Evolutionary conservation across 306 rosid genomes (phyloP).

Genomic region (Corylus americana): DNA sequence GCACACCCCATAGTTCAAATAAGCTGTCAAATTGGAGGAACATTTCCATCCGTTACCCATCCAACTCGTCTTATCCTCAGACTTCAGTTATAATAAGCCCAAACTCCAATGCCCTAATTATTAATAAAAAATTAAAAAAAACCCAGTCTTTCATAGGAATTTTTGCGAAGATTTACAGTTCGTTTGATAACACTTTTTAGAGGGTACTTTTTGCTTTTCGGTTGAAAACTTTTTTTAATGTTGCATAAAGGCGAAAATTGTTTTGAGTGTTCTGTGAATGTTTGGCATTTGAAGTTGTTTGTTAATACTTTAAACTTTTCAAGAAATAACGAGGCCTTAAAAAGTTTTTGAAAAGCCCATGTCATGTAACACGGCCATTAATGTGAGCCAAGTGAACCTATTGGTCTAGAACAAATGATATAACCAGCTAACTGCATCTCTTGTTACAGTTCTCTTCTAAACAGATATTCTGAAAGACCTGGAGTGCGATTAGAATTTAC

Average conservation of each 20-base stretch:
- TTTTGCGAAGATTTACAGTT: neutral
- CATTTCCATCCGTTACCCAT: neutral
- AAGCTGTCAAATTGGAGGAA: no score
- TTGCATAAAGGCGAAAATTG: no score
- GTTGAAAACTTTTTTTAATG: no score
- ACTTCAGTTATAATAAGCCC: neutral
- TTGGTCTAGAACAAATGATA: neutral
- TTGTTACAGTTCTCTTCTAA: neutral
- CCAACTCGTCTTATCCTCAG: neutral
- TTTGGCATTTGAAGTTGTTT: no score
- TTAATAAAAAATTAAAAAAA: neutral
- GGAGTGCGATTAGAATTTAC: slow-evolving; percentile 34
- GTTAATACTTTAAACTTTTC: no score
- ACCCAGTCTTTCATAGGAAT: neutral
- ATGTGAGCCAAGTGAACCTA: neutral
- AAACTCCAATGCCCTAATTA: neutral
- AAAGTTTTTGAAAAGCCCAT: no score
- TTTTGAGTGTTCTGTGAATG: no score
- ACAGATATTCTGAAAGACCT: neutral
- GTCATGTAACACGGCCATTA: neutral
- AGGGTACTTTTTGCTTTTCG: no score
- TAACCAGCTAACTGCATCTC: neutral
- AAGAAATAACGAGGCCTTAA: no score
- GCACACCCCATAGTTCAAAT: neutral
- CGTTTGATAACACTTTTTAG: no score